Conservation (phyloP, 2,329 filamentous ascomycete genomes). For the Aspergillus caelatus region DNA sequence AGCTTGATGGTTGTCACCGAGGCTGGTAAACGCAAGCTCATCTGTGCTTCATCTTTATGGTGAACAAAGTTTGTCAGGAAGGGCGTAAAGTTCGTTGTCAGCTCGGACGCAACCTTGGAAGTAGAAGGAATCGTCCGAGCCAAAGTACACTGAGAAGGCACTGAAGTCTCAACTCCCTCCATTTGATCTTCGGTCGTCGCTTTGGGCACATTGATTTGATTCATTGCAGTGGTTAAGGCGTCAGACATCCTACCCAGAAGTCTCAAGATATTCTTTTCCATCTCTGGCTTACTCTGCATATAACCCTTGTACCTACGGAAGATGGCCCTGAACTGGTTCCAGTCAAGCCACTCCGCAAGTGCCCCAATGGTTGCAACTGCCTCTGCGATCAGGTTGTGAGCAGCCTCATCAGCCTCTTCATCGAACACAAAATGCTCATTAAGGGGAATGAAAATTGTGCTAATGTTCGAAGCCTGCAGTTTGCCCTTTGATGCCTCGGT, state of each 20-base stretch:
- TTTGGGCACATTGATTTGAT: slow-evolving; percentile 27
- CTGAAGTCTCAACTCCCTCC: slow-evolving; percentile 31
- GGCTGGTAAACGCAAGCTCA: slow-evolving; percentile 88
- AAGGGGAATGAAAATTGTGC: slow-evolving; percentile 85
- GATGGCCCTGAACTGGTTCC: slow-evolving; percentile 85
- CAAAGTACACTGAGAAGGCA: slow-evolving; percentile 50
- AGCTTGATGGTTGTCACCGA: slow-evolving; percentile 88
- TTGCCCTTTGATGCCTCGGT: slow-evolving; percentile 65
- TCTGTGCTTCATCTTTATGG: slow-evolving; percentile 90
- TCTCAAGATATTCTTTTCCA: slow-evolving; percentile 82
- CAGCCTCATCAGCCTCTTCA: slow-evolving; percentile 71
- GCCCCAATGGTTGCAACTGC: slow-evolving; percentile 78
- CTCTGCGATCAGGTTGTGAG: slow-evolving; percentile 84
- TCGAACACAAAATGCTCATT: slow-evolving; percentile 94
- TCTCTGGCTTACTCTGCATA: slow-evolving; percentile 75
- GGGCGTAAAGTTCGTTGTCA: slow-evolving; percentile 75
- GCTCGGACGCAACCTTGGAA: slow-evolving; percentile 70
- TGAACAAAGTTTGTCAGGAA: slow-evolving; percentile 83
- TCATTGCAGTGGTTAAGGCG: slow-evolving; percentile 63
- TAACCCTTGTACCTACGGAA: slow-evolving; percentile 83
- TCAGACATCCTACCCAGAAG: slow-evolving; percentile 82
- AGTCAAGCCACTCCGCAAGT: slow-evolving; percentile 76
- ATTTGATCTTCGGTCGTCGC: slow-evolving; percentile 26
- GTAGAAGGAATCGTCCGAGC: slow-evolving; percentile 67
- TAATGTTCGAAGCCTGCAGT: slow-evolving; percentile 75